These are phyloP conservation scores for Nicotiana paniculata DNA, from an alignment of 257 asterid species.

Conservation along the genomic window DNA sequence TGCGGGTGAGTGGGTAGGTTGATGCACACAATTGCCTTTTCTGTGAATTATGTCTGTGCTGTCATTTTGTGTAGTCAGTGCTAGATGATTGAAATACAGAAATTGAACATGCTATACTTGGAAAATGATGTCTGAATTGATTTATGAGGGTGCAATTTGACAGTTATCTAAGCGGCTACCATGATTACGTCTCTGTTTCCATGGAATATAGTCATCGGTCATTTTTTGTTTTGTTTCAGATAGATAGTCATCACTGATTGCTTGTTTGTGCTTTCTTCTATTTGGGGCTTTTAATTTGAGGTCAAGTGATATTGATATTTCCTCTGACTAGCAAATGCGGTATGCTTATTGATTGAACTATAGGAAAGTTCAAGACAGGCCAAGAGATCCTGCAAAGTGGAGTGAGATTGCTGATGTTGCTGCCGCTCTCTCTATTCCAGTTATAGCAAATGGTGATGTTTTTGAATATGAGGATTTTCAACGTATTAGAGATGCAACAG, in stretches of 20 bases:
- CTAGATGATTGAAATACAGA: neutral
- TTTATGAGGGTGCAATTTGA: neutral
- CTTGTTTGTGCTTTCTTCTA: neutral
- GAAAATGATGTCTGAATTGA: neutral
- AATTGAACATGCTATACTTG: neutral
- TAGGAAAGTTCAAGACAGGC: conserved; percentile 91
- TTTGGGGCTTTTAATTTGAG: neutral
- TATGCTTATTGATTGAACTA: conserved; percentile 8
- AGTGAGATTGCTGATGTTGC: conserved; percentile 82
- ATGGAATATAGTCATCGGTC: neutral
- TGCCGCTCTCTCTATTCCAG: conserved; percentile 81
- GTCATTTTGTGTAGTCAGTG: neutral
- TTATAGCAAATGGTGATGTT: conserved; percentile 93
- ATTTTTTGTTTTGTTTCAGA: neutral
- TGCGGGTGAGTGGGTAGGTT: neutral
- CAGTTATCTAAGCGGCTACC: neutral
- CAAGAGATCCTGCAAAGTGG: conserved; percentile 98
- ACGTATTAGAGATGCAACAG: conserved; percentile 72
- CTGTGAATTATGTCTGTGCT: neutral
- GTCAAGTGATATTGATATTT: neutral
- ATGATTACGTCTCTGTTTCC: neutral
- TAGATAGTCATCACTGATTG: neutral
- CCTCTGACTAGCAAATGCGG: neutral
- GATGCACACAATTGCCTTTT: neutral
- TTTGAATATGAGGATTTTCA: conserved; percentile 78